Conservation (phyloP, 2,329 filamentous ascomycete species). For the Fusarium sp. region DNA sequence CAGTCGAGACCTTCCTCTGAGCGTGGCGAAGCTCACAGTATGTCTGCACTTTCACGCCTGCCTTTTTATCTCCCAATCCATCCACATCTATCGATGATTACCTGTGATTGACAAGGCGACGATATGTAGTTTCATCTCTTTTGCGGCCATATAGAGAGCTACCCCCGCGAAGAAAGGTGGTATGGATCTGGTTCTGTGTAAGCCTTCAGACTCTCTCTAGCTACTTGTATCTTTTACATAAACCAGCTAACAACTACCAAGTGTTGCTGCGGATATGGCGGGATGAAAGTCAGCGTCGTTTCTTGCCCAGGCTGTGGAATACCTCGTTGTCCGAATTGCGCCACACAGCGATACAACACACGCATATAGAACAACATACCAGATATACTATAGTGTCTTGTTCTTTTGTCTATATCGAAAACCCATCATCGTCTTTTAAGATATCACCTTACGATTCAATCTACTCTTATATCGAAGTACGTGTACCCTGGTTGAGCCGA, state of each 20-base stretch:
- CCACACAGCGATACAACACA: constrained; percentile 19
- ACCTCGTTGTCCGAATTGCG: constrained; percentile 31
- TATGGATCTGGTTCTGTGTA: constrained; percentile 26
- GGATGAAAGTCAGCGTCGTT: constrained; percentile 35
- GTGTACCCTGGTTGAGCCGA: no score
- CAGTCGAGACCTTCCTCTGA: neutral
- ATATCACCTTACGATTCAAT: no score
- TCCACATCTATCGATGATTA: neutral
- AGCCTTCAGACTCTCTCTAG: neutral
- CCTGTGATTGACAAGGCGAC: constrained; percentile 1
- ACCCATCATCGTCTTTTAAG: no score
- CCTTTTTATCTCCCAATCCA: neutral
- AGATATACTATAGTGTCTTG: no score
- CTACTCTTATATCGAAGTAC: no score
- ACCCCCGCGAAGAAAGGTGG: constrained; percentile 7
- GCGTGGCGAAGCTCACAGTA: neutral
- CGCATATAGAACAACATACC: neutral
- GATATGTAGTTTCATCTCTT: neutral
- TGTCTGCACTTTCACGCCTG: neutral
- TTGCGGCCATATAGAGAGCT: neutral
- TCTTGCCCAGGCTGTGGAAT: constrained; percentile 29
- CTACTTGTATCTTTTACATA: neutral
- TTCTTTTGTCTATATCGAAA: no score
- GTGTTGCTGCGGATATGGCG: constrained; percentile 35
- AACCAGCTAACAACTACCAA: constrained; percentile 7